Evolutionary conservation across 805 yeast species (phyloP), one percentile per base, ranked within the genome.

Genomic region (Teunomyces pallodes): DNA sequence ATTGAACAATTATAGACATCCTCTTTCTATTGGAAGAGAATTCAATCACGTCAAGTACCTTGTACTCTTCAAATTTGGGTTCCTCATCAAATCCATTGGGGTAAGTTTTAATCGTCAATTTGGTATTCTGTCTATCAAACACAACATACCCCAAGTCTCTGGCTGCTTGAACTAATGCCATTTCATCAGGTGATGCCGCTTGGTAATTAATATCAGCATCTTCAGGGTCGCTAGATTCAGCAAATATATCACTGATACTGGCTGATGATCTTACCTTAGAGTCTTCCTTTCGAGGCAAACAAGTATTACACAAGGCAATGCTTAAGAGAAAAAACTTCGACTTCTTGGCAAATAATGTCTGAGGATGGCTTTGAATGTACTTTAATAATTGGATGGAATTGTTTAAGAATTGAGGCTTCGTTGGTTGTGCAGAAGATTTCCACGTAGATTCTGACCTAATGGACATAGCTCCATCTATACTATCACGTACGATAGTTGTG

Each of bases 141-240:
- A 91, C 87, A n/a, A 91, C 83, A 64, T 76, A 94, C 0, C 99
- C 99, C 75, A 94, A 76, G 61, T 94, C 99, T 55, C 96, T 77
- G 0, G 99, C 99, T 1, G 98, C 99, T 41, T 86, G 82, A 2
- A 94, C 92, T 28, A 94, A 70, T 0, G 99, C 99, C 43, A 91
- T 68, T 64, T 94, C 99, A 67, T 94, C 99, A 0, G 99, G 99
- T 0, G 97, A 91, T 0, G 98, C 83, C 0, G 98, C 89, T 62
- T 92, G 97, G 58, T 94, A 94, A 48, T 82, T 84, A 20, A 90
- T 80, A 6, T 48, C 42, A 7, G 46, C 48, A 10, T 45, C 53
- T 10, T 47, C 51, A 12, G 48, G 55, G 26, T 52, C 52, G 20
- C 62, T 62, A 24, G 41, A 16, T 3, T 45, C 48, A 5, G 39